Evolutionary conservation across 1,284 basidiomycete genomes (phyloP), one percentile per base, ranked within the genome.

Genomic region (Xerocomus minutiporus): DNA sequence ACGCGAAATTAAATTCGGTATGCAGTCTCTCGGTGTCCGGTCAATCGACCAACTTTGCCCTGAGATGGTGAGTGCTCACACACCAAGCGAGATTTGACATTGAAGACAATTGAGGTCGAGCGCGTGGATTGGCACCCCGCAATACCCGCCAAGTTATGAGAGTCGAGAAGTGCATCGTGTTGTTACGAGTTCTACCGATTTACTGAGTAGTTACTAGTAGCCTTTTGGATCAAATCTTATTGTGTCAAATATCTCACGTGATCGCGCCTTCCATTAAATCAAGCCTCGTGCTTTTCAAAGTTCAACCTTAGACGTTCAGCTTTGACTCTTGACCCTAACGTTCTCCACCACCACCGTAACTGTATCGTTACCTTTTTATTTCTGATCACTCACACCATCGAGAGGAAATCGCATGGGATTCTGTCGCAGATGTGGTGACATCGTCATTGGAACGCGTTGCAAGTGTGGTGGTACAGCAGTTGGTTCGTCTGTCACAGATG

Each of bases 21-120:
- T 97, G 90, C 75, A 82, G 51, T 74, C 92, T 23, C 70, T 94
- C 3, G 93, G 93, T 36, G 90, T 84, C 15, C 78, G 76, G n/a
- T 81, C 73, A 44, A 70, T 96, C 13, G 67, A 75, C 8, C 83
- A 94, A 52, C 75, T 96, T 41, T 81, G 75, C 39, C 91, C 93
- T 1, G 86, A 90, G 63, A 83, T 95, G 87, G 86, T 92, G 40
- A 65, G 73, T 54, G 26, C 9, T 29, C 28, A 11, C 7, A 48
- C 13, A n/a, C 23, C 23, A 17, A 32, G 17, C 17, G 36, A 36
- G 20, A 52, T 25, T 51, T 20, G 57, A 82, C 78, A 72, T 81
- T 48, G 79, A 86, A 61, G 74, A 82, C 36, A 75, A 83, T 61
- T 81, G 79, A 64, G 62, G 73, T 87, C 39, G 83, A 86, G 63